Evolutionary conservation across 768 basidiomycete genomes (phyloP), one percentile per base, ranked within the genome.

Genomic region (Suillus americanus): DNA sequence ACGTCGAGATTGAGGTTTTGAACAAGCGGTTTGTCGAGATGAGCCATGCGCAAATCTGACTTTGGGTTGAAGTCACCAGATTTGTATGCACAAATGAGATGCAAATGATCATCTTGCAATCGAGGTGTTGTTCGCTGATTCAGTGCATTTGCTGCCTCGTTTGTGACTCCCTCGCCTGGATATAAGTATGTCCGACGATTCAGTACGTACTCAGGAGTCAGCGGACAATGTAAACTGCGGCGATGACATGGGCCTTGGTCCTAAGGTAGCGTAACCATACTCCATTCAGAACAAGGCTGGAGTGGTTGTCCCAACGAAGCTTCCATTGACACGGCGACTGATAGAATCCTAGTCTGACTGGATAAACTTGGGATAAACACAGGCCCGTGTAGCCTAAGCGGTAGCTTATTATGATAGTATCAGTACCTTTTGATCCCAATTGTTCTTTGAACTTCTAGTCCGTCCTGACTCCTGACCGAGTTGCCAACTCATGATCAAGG

Each of bases 1-100:
- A 59, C 8, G 57, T 59, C 12, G 57, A 59, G 40, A 59, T 59
- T 28, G 57, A 59, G 18, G 40, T 41, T 28, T 59, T 59, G 40
- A 59, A 59, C 28, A 59, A 38, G 38, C 57, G 38, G 6, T 40
- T 59, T 28, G 38, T 40, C 18, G 40, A 40, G 23, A 25, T 59
- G 38, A 40, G 28, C 18, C 40, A 20, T 7, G 40, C 25, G 1
- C 33, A 54, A 35, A 20, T 54, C 10, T 54, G 7, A 35, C 6
- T 33, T 35, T 54, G 33, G 30, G 3, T 54, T 33, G 18, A 53
- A 20, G 51, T 16, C 3, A 8, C 25, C 20, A 2, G 2, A 30
- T 33, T 53, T 33, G 51, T 54, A 33, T n/a, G 2, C 10, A 30
- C 3, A n/a, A 16, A 35, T 20, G 12, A n/a, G 33, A 54, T 33